Base-by-base conservation (phyloP, 2,329 filamentous ascomycete species). In the Chaetomium sp. region DNA sequence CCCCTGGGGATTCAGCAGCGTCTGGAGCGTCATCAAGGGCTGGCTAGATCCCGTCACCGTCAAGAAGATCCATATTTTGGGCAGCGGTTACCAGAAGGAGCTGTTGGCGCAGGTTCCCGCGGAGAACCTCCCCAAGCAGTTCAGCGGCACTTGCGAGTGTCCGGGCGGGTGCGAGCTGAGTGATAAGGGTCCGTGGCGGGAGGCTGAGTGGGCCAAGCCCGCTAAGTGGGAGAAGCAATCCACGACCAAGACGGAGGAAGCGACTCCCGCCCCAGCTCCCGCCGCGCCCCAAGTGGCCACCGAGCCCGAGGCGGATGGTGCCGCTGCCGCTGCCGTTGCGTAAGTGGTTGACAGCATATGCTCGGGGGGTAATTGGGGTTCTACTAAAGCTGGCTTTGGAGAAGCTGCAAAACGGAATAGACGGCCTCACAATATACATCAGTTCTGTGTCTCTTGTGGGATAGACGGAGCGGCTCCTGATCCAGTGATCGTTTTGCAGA, bases 1-100 rank as follows among this genome's bases (percentile, higher is more conserved):
- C 3, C 91, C 91, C 19, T 97, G 91, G 91, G 91, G 91, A 33
- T 97, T 97, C 80, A 86, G 86, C 59, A 81, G 81, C 64, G 88
- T 91, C 61, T 99, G 94, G 81, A 80, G 76, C 69, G 80, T 95
- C 56, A 82, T 97, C 73, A 96, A 95, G 81, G 85, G 85, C 63
- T 97, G 94, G 84, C 81, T 99, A 67, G 94, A 99, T 75, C 94
- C 94, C 51, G 91, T 99, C 68, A 99, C 94, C 48, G 91, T 95
- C 59, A 80, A 86, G 70, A 99, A 99, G 84, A 99, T 99, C 69
- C 85, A 95, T 74, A 86, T 99, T 55, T 80, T 97, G 41, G 90
- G 91, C 62, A 75, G 77, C 62, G 78, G 82, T 58, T 97, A 96
- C 78, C 81, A 95, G 78, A 84, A 81, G 67, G 89, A 96, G 72